Evolutionary conservation across 2,329 filamentous ascomycete species (phyloP), one percentile per base, ranked within the genome.

Genomic region (Aspergillus novoparasiticus): DNA sequence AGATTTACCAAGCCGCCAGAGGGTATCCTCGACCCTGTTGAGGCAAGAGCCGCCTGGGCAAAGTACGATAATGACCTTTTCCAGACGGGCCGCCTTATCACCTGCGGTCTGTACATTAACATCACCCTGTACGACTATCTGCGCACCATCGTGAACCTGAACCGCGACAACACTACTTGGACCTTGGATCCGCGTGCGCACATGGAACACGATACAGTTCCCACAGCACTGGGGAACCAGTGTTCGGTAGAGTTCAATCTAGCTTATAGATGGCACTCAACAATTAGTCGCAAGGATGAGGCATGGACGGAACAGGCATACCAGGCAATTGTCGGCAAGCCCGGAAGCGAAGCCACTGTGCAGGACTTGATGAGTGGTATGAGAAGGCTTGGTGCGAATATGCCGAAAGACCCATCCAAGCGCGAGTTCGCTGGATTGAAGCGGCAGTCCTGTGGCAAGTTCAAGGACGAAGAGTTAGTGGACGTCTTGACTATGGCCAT

Each of bases 161-260:
- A 91, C 74, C 83, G 87, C 34, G 87, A 83, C 51, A 89, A 93
- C 72, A 91, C 89, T 2, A 90, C 89, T 3, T 96, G 92, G 91
- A 92, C 90, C 1, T 83, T 96, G 32, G 91, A 95, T 70, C 92
- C 92, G 0, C 85, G 92, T 26, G 85, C 87, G 16, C 87, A 90
- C 68, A 90, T 89, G 76, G 88, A 85, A 43, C 39, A 41, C 16
- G 84, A 84, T 83, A 71, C 71, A 53, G 78, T 82, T 66, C 88
- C 86, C 0, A 86, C 90, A 0, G 87, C 91, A 51, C 87, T 90
- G 0, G 93, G 93, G 56, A 96, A 95, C 71, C 88, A 90, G 67
- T 91, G 94, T 5, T 94, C 91, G 0, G 91, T 90, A 4, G 93
- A 96, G 79, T 96, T 96, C 83, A 96, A 95, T 73, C 83, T 96